A percentile compares a stretch with the other conserved stretches of the same genome.
Conservation (phyloP, 176 grass and related monocot species). For the Miscanthus lutarioriparius region DNA sequence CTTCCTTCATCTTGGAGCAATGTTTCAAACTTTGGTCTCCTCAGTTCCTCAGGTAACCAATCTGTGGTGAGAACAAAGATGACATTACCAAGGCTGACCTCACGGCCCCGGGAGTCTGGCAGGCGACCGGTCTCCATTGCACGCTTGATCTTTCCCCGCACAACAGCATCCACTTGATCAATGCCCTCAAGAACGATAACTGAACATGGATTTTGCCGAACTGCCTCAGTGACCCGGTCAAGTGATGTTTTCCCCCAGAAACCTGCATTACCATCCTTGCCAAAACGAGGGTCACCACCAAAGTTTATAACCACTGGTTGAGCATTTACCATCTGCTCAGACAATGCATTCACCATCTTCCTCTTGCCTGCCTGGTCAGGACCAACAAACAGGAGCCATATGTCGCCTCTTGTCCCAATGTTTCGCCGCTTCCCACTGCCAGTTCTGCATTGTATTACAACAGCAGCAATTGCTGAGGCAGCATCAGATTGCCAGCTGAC, state of each 20-base stretch:
- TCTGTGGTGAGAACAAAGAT: conserved; percentile 78
- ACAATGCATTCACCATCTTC: conserved; percentile 81
- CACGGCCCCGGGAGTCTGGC: conserved; percentile 79
- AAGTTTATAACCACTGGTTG: conserved; percentile 61
- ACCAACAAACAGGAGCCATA: conserved; percentile 92
- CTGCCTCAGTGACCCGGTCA: conserved; percentile 71
- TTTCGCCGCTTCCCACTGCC: conserved; percentile 59
- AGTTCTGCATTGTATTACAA: conserved; percentile 76
- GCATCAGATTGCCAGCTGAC: conserved; percentile 92
- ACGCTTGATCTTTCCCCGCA: conserved; percentile 70
- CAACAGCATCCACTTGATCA: conserved; percentile 65
- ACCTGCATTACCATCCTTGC: conserved; percentile 36
- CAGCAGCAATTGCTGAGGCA: conserved; percentile 75
- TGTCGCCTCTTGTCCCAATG: conserved; percentile 62
- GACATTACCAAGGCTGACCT: conserved; percentile 77
- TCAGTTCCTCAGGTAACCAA: conserved; percentile 78
- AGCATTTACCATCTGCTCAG: conserved; percentile 63
- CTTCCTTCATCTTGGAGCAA: conserved; percentile 62
- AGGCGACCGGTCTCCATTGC: conserved; percentile 87
- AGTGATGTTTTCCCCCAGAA: conserved; percentile 78
- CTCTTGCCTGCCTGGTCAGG: conserved; percentile 85
- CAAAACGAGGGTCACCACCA: conserved; percentile 18
- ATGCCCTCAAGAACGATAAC: conserved; percentile 88
- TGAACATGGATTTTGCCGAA: conserved; percentile 78
- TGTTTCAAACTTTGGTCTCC: conserved; percentile 39